These are phyloP conservation scores for Penicillium sp. DNA, from an alignment of 2,329 filamentous ascomycete genomes.

Conservation along the genomic window DNA sequence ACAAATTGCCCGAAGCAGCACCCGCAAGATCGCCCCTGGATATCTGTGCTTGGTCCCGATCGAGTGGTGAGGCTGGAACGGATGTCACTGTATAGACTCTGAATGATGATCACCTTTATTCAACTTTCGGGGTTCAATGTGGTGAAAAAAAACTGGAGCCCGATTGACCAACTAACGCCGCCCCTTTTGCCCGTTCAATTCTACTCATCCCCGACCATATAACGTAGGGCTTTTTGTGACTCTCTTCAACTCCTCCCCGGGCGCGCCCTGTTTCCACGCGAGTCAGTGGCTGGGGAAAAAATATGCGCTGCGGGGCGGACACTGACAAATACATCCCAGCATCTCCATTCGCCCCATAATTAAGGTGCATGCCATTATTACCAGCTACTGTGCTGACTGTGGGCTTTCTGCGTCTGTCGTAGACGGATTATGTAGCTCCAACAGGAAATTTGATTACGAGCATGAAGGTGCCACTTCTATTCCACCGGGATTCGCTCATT, in stretches of 20 bases:
- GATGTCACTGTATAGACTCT: constrained; percentile 13
- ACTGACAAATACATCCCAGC: constrained; percentile 8
- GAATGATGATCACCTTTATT: neutral
- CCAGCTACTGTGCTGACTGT: neutral
- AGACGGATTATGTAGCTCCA: neutral
- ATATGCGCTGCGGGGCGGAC: neutral
- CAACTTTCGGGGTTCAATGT: neutral
- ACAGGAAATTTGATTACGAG: neutral
- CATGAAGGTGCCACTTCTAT: neutral
- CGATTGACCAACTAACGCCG: neutral
- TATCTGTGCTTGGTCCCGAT: constrained; percentile 16
- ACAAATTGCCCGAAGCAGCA: constrained; percentile 23
- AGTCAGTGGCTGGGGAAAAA: constrained; percentile 13
- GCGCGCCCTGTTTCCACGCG: constrained; percentile 15
- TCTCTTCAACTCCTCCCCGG: constrained; percentile 4
- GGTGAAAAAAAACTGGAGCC: neutral
- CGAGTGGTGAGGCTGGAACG: constrained; percentile 17
- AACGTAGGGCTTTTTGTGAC: neutral
- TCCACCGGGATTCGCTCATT: neutral
- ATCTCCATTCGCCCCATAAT: neutral
- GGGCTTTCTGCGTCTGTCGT: neutral
- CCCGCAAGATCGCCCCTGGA: constrained; percentile 18
- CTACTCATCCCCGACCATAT: neutral
- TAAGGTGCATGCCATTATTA: constrained; percentile 7
- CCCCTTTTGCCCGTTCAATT: neutral